Evolutionary conservation across 2,329 filamentous ascomycete genomes (phyloP).

Genomic region (Eutypella sp.): DNA sequence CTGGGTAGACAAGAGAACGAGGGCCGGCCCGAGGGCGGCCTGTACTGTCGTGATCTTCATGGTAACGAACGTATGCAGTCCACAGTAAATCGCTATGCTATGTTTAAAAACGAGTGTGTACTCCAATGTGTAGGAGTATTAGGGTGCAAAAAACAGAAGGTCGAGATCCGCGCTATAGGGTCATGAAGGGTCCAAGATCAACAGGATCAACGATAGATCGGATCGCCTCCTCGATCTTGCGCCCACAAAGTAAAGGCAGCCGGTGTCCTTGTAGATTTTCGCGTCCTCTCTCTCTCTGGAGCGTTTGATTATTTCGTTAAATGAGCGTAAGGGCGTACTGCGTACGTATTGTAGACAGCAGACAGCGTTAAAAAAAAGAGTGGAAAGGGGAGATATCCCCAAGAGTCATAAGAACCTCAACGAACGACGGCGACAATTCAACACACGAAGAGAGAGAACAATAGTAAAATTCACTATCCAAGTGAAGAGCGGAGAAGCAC

Average conservation of each 20-base stretch:
- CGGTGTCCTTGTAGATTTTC: neutral
- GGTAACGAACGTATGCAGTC: conserved; percentile 18
- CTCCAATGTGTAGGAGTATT: conserved; percentile 4
- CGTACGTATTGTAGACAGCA: neutral
- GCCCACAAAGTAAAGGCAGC: neutral
- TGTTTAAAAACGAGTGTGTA: conserved; percentile 13
- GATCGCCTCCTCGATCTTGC: neutral
- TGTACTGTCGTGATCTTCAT: conserved; percentile 53
- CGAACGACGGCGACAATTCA: neutral
- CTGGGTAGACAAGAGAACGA: conserved; percentile 41
- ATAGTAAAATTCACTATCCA: neutral
- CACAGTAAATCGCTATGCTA: conserved; percentile 5
- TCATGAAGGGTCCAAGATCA: conserved; percentile 9
- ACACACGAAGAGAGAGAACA: neutral
- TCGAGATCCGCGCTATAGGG: conserved; percentile 1
- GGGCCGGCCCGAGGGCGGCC: conserved; percentile 44
- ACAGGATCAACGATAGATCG: conserved; percentile 11
- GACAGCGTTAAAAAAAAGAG: conserved; percentile 1
- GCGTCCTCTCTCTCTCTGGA: neutral
- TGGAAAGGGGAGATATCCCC: conserved; percentile 2
- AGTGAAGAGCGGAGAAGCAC: neutral
- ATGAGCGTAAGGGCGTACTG: conserved; percentile 2
- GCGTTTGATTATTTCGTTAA: neutral
- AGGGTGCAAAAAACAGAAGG: conserved; percentile 4
- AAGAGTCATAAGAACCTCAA: neutral